Percentiles rank a stretch among this genome's conserved stretches.
phyloP scores from a whole-genome alignment of 2,329 filamentous ascomycete genomes.

The Sporothrix pseudoabietina region DNA sequence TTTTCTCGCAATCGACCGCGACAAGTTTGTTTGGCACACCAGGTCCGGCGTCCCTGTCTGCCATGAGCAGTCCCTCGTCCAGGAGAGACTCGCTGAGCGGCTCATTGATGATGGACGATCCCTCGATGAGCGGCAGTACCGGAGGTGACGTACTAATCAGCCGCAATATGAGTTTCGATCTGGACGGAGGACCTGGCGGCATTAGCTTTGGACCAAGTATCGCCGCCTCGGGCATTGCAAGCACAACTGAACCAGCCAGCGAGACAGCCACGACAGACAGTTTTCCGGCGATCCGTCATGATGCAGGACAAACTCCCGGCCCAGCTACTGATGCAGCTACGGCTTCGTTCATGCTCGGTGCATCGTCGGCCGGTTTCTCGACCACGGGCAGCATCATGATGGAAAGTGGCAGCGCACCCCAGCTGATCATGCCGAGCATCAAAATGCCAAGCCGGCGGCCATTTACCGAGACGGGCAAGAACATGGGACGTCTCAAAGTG shows the following conservation, averaged over 20 bases:
- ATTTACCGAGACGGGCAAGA: slow-evolving; percentile 84
- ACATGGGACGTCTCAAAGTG: slow-evolving; percentile 84
- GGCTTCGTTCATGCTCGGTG: background rate
- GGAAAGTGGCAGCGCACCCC: slow-evolving; percentile 61
- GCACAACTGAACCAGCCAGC: background rate
- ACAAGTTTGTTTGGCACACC: slow-evolving; percentile 49
- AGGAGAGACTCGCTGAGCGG: slow-evolving; percentile 53
- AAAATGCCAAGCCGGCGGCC: slow-evolving; percentile 85
- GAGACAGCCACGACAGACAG: background rate
- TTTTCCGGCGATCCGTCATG: background rate
- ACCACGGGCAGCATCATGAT: slow-evolving; percentile 41
- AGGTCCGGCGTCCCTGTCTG: slow-evolving; percentile 42
- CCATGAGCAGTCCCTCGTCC: slow-evolving; percentile 54
- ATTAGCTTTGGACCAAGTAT: slow-evolving; percentile 10
- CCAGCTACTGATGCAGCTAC: background rate
- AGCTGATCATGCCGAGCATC: slow-evolving; percentile 98
- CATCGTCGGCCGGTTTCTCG: slow-evolving; percentile 15
- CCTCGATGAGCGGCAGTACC: slow-evolving; percentile 1
- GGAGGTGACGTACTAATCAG: slow-evolving; percentile 41
- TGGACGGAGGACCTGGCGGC: background rate
- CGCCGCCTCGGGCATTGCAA: background rate
- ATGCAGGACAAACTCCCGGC: background rate
- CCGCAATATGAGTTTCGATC: slow-evolving; percentile 20
- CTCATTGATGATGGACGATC: slow-evolving; percentile 51
- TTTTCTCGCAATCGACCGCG: slow-evolving; percentile 48